Evolutionary conservation across 2,329 filamentous ascomycete genomes (phyloP).

Genomic region (Pseudonectria foliicola): DNA sequence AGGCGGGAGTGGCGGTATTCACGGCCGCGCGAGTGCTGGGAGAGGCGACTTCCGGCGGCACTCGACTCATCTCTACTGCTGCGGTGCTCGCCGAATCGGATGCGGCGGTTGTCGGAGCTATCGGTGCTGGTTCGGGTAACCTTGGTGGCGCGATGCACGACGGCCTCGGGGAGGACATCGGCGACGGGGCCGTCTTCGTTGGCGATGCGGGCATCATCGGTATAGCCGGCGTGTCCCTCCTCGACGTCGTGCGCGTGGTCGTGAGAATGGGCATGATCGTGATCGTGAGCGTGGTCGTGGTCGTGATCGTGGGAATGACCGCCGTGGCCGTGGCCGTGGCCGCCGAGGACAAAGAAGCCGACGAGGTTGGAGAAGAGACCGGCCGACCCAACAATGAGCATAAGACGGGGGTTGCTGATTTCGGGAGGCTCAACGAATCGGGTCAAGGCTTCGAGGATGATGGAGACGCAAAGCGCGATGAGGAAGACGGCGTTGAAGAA

Average conservation of each 20-base stretch:
- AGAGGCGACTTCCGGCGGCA: slow-evolving; percentile 22
- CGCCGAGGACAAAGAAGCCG: slow-evolving; percentile 85
- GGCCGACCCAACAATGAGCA: slow-evolving; percentile 80
- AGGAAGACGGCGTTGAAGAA: slow-evolving; percentile 97
- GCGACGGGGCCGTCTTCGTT: slow-evolving; percentile 53
- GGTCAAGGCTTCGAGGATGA: slow-evolving; percentile 90
- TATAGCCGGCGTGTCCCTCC: slow-evolving; percentile 40
- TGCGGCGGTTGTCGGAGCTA: slow-evolving; percentile 31
- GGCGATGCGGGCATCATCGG: slow-evolving; percentile 34
- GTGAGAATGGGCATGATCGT: slow-evolving; percentile 30
- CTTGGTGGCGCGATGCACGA: slow-evolving; percentile 42
- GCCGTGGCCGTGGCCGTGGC: slow-evolving; percentile 70
- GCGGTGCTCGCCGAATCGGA: slow-evolving; percentile 31
- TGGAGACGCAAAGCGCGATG: slow-evolving; percentile 91
- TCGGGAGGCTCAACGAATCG: slow-evolving; percentile 86
- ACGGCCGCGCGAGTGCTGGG: slow-evolving; percentile 31
- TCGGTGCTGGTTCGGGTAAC: slow-evolving; percentile 21
- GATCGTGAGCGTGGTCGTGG: slow-evolving; percentile 36
- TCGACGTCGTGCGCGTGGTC: slow-evolving; percentile 37
- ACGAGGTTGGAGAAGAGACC: slow-evolving; percentile 84
- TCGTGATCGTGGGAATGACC: slow-evolving; percentile 48
- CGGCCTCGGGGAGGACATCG: slow-evolving; percentile 57
- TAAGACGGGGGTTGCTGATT: slow-evolving; percentile 76
- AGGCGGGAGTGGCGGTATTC: slow-evolving; percentile 49
- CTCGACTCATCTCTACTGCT: slow-evolving; percentile 20